Conservation (phyloP, 306 rosid species). For the Begonia fuchsioides region DNA sequence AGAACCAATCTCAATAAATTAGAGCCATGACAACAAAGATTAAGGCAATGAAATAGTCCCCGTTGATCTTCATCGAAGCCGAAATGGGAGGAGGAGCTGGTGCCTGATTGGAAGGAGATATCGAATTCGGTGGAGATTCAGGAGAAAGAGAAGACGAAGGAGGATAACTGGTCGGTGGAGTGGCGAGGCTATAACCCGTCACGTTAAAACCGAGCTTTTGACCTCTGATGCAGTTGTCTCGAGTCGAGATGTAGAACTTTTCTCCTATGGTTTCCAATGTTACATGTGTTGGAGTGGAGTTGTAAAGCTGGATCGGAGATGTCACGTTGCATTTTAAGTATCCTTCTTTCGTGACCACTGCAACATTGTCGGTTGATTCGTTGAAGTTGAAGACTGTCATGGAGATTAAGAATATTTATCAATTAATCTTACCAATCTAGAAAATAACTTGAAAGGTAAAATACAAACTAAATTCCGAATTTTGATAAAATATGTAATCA, state of each 20-base stretch:
- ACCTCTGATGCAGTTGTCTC: conserved; percentile 23
- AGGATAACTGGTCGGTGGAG: conserved; percentile 7
- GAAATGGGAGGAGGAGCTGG: conserved; percentile 18
- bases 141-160: conserved; percentile 6
- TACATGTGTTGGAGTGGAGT: conserved; percentile 23
- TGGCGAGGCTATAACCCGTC: conserved; percentile 8
- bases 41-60: conserved; percentile 11
- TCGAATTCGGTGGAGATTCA: conserved; percentile 6
- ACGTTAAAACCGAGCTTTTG: conserved; percentile 44
- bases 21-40: conserved; percentile 15
- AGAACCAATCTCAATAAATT: conserved; percentile 8
- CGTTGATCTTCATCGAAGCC: conserved; percentile 10
- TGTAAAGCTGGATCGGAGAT: conserved; percentile 10
- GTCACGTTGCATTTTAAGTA: conserved; percentile 28
- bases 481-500: no score
- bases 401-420: no score
- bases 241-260: conserved; percentile 35
- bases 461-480: no score
- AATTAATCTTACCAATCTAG: no score
- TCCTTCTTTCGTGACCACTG: conserved; percentile 26
- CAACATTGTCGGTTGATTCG: conserved; percentile 32
- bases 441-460: no score
- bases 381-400: conserved; percentile 36
- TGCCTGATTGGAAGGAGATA: conserved; percentile 14
- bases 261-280: conserved; percentile 19